phyloP scores from a whole-genome alignment of 768 basidiomycete genomes.

The Tylopilus vinaceipallidus region DNA sequence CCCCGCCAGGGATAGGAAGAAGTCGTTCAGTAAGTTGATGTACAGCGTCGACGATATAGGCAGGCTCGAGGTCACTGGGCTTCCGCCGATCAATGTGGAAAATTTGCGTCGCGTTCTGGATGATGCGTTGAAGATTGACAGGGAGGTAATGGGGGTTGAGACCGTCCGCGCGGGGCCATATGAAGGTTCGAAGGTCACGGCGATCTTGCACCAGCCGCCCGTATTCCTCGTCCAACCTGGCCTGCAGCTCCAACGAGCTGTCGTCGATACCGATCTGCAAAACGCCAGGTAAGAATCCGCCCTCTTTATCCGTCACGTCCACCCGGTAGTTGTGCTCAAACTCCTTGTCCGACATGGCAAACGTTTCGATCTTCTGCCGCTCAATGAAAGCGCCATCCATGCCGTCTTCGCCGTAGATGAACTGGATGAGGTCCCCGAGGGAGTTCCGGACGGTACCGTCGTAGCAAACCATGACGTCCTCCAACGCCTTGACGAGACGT shows the following conservation, averaged over 20 bases:
- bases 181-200: constrained; percentile 70
- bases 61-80: constrained; percentile 88
- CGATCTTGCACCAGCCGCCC: constrained; percentile 69
- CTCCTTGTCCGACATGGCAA: constrained; percentile 72
- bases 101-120: constrained; percentile 93
- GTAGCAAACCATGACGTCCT: constrained; percentile 96
- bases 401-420: constrained; percentile 97
- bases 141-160: constrained; percentile 82
- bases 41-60: constrained; percentile 80
- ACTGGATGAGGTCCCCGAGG: constrained; percentile 92
- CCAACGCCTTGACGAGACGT: constrained; percentile 94
- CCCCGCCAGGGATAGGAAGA: constrained; percentile 85
- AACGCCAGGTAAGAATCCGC: constrained; percentile 75
- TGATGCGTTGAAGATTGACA: constrained; percentile 92
- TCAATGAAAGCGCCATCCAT: constrained; percentile 99
- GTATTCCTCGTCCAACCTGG: constrained; percentile 79
- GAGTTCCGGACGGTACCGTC: constrained; percentile 98
- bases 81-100: constrained; percentile 96
- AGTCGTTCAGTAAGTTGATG: constrained; percentile 72
- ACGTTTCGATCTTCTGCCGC: constrained; percentile 90
- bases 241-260: constrained; percentile 78
- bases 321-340: constrained; percentile 95
- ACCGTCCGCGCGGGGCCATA: constrained; percentile 77
- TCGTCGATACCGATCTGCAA: constrained; percentile 89
- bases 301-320: constrained; percentile 82